Evolutionary conservation across 352 stramenopile genomes (phyloP), one percentile per base, ranked within the genome.

Genomic region (Phytophthora sojae): DNA sequence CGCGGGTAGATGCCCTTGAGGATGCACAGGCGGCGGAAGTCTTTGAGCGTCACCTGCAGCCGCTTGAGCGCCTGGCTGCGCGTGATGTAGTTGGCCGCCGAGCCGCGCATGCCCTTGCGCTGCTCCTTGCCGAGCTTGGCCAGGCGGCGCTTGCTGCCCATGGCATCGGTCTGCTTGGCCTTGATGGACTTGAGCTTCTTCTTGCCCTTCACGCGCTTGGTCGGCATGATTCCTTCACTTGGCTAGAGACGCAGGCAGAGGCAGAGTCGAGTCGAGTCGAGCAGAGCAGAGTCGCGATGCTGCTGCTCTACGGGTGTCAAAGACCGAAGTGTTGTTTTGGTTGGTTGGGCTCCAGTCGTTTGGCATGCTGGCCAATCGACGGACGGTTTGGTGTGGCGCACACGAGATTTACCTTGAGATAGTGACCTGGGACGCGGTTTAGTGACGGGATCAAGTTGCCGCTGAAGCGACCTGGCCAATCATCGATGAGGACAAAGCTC

Each of bases 1-100:
- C 98, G 88, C 21, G 98, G 98, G 85, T 99, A 99, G 42, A 99
- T 97, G 44, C 98, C 98, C 82, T 99, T 99, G 47, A 99, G 85
- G 76, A 99, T 99, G 77, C 98, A 99, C 1, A 99, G 82, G 5
- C 98, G 91, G 39, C 97, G 91, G 86, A 99, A 99, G 71, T 99
- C 98, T 77, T 99, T 99, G 59, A 99, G 89, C 55, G 94, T 97
- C 44, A 99, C 89, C 79, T 98, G 94, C 64, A 99, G 84, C 57
- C 92, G 91, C 75, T 98, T 99, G 50, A 99, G 81, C 42, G 96
- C 96, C 67, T 97, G 90, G 12, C 86, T 92, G 49, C 98, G 91
- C 55, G 95, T 98, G 65, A 99, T 97, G 90, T 99, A 99, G 76
- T 98, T 98, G 66, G 96, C 95, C 0, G 86, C 88, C 47, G 81